Evolutionary conservation across 1,139 yeast genomes (phyloP).

Genomic region (Suhomyces terraborum): DNA sequence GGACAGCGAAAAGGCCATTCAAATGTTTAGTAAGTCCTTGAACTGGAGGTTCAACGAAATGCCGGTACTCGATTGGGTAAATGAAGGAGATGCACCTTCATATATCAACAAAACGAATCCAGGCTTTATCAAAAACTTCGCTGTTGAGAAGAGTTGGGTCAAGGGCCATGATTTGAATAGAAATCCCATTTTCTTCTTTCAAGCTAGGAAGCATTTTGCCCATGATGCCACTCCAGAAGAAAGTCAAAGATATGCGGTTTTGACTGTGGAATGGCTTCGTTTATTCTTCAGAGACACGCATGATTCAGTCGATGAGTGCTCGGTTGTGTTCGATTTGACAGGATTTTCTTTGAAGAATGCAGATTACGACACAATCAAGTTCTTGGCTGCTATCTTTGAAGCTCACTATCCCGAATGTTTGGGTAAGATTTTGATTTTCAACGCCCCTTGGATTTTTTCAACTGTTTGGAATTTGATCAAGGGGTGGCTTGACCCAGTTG

Average conservation of each 20-base stretch:
- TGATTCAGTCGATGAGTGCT: constrained; percentile 39
- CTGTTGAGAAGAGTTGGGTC: constrained; percentile 41
- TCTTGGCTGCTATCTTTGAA: constrained; percentile 47
- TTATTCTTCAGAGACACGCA: constrained; percentile 39
- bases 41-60: constrained; percentile 40
- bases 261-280: constrained; percentile 44
- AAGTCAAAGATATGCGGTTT: constrained; percentile 42
- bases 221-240: constrained; percentile 42
- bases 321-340: constrained; percentile 48
- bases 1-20: constrained; percentile 34
- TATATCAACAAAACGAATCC: constrained; percentile 34
- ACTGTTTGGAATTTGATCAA: constrained; percentile 51
- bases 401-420: constrained; percentile 53
- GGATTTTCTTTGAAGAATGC: constrained; percentile 51
- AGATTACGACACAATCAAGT: constrained; percentile 46
- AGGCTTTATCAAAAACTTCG: constrained; percentile 42
- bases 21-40: constrained; percentile 40
- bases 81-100: constrained; percentile 45
- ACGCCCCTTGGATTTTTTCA: constrained; percentile 54
- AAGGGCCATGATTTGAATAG: constrained; percentile 42
- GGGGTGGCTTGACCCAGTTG: constrained; percentile 51
- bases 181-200: constrained; percentile 43
- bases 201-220: constrained; percentile 45
- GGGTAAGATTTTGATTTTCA: constrained; percentile 42
- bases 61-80: constrained; percentile 34